Percentiles rank a stretch among this genome's conserved stretches.
phyloP scores from a whole-genome alignment of 371 early-diverging fungal species.

The Mortierella sp. region DNA sequence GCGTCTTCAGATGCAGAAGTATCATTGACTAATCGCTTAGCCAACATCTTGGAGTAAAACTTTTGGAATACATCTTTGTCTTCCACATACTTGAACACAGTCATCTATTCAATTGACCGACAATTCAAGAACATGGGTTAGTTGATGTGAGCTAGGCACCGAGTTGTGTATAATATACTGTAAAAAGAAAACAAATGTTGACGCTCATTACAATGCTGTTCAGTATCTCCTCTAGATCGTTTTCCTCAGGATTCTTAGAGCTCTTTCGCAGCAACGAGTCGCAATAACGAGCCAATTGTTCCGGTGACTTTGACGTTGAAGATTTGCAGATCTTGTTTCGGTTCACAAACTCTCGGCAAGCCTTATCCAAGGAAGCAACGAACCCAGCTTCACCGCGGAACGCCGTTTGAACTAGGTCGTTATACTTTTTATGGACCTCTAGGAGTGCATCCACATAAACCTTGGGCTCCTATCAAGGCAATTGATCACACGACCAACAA shows the following conservation, averaged over 20 bases:
- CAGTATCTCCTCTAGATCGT: slow-evolving; percentile 87
- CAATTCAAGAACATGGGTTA: neutral
- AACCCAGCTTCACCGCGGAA: slow-evolving; percentile 92
- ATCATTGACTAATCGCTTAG: slow-evolving; percentile 88
- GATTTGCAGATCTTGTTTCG: slow-evolving; percentile 85
- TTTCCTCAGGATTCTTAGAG: slow-evolving; percentile 85
- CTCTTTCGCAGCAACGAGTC: slow-evolving; percentile 90
- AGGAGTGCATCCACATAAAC: slow-evolving; percentile 87
- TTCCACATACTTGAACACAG: slow-evolving; percentile 91
- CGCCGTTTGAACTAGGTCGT: slow-evolving; percentile 77
- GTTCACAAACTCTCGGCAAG: slow-evolving; percentile 94
- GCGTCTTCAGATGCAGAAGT: slow-evolving; percentile 86
- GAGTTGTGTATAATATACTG: too few relatives aligned
- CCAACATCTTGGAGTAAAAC: slow-evolving; percentile 90
- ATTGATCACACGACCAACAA: neutral
- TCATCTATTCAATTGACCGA: slow-evolving; percentile 57
- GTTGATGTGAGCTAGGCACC: neutral
- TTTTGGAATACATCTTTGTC: slow-evolving; percentile 97
- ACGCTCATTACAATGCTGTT: slow-evolving; percentile 76
- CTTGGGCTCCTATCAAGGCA: slow-evolving; percentile 75
- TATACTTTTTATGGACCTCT: slow-evolving; percentile 84
- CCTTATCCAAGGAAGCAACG: slow-evolving; percentile 91
- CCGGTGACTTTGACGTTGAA: slow-evolving; percentile 82
- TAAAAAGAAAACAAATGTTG: neutral
- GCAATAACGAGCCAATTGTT: slow-evolving; percentile 87